phyloP scores from a whole-genome alignment of 306 rosid genomes.

The Trifolium pratense region DNA sequence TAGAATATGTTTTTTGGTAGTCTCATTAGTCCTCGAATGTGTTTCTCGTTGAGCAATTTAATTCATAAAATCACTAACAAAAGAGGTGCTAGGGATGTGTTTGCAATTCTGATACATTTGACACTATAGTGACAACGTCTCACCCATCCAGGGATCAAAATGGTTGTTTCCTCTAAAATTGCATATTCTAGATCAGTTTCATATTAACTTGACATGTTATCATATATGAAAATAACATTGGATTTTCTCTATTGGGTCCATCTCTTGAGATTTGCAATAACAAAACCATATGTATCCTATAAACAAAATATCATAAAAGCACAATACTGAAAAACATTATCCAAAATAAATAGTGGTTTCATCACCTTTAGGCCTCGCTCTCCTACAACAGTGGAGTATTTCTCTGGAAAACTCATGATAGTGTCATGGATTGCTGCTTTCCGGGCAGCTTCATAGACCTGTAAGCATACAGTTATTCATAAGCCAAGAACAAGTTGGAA shows the following conservation, averaged over 20 bases:
- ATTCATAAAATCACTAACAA: too few species aligned
- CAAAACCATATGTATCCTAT: constrained; percentile 19
- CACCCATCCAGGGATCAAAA: too few species aligned
- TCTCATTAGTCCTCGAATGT: too few species aligned
- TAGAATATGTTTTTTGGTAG: too few species aligned
- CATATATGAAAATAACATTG: not conserved
- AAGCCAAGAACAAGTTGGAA: constrained; percentile 41
- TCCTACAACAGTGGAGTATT: constrained; percentile 87
- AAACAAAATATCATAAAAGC: constrained; percentile 19
- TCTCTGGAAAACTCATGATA: constrained; percentile 84
- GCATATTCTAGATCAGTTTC: constrained; percentile 19
- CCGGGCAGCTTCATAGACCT: constrained; percentile 95
- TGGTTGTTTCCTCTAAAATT: not conserved
- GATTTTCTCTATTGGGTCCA: constrained; percentile 16
- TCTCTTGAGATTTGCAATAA: constrained; percentile 15
- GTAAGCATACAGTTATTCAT: constrained; percentile 32
- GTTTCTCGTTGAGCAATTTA: too few species aligned
- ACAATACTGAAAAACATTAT: constrained; percentile 28
- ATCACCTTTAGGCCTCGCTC: constrained; percentile 98
- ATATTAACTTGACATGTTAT: constrained; percentile 27
- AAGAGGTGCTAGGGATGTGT: too few species aligned
- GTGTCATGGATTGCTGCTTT: constrained; percentile 93
- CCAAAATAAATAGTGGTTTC: constrained; percentile 25
- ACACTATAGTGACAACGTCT: too few species aligned
- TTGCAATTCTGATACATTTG: too few species aligned